Evolutionary conservation across 2,329 filamentous ascomycete species (phyloP).

Genomic region (Penicillium psychrosexuale): DNA sequence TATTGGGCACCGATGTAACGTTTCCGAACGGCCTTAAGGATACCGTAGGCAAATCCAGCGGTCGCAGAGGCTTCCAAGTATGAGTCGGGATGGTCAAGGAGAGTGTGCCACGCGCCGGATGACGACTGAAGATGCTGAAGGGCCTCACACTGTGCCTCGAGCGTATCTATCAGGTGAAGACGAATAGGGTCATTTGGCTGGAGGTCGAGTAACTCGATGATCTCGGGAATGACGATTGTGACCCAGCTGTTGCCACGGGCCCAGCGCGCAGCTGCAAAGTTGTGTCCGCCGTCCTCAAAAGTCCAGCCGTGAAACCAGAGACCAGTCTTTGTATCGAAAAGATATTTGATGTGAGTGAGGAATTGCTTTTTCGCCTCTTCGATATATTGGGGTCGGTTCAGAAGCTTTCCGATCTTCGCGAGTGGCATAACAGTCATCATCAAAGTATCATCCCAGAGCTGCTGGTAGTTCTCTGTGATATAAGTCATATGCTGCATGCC

Average conservation of each 20-base stretch:
- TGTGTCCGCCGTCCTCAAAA: slow-evolving; percentile 64
- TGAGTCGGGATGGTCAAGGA: slow-evolving; percentile 69
- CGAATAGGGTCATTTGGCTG: slow-evolving; percentile 59
- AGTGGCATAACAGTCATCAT: slow-evolving; percentile 85
- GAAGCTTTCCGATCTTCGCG: slow-evolving; percentile 71
- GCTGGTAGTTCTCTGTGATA: slow-evolving; percentile 65
- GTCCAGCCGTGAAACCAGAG: slow-evolving; percentile 83
- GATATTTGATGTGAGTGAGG: slow-evolving; percentile 72
- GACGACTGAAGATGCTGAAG: slow-evolving; percentile 58
- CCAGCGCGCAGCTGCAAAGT: slow-evolving; percentile 57
- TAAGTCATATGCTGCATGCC: slow-evolving; percentile 77
- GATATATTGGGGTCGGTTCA: slow-evolving; percentile 68
- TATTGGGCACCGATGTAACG: slow-evolving; percentile 65
- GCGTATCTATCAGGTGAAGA: slow-evolving; percentile 49
- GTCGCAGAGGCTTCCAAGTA: slow-evolving; percentile 76
- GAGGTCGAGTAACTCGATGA: slow-evolving; percentile 69
- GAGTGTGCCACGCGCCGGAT: slow-evolving; percentile 69
- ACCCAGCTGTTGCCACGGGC: slow-evolving; percentile 63
- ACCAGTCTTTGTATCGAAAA: slow-evolving; percentile 68
- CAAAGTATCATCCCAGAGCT: slow-evolving; percentile 80
- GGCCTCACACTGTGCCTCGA: slow-evolving; percentile 67
- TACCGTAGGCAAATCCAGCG: slow-evolving; percentile 76
- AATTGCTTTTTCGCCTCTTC: slow-evolving; percentile 77
- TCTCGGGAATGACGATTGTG: slow-evolving; percentile 79
- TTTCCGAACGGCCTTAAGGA: slow-evolving; percentile 69